Evolutionary conservation across 2,329 filamentous ascomycete genomes (phyloP), one percentile per base, ranked within the genome.

Genomic region (Zarea fungicola): DNA sequence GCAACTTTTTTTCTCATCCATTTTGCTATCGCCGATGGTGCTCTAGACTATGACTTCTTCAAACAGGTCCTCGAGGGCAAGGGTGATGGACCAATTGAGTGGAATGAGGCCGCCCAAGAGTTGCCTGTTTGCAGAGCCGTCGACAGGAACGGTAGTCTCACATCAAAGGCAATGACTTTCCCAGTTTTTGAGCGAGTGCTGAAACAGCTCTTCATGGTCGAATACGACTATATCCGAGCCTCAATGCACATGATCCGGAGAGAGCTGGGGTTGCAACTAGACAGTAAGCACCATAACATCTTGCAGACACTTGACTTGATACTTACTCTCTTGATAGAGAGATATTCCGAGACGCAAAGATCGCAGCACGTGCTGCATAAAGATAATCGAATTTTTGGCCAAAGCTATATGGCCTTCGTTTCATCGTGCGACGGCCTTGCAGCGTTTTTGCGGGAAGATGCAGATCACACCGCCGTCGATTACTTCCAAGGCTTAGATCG

Each of bases 11-110:
- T 48, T 5, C 44, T 48, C 18, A 36, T 48, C 25, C 35, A 48
- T 25, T 48, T 48, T 40, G 44, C 44, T 14, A 48, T 48, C 16
- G 35, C 44, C 22, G 44, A 48, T 48, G 25, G 44, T n/a, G 44
- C 44, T 7, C 31, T 48, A 19, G 44, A 48, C 22, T 21, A 14
- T 35, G 35, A 48, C 34, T 35, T 37, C 22, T 39, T 48, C 21
- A 37, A 19, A 16, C 16, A 41, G 21, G 23, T 48, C 8, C 16
- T 48, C 13, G 18, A 40, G n/a, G 45, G 45, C 16, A 42, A 39
- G 23, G 35, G 45, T 21, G 35, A 48, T 19, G 35, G 35, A 25
- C 19, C 26, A 35, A 48, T 48, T n/a, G n/a, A 41, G 14, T 48
- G 28, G 45, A 40, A 22, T 1, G 22, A 37, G 8, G 18, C 34